phyloP scores from a whole-genome alignment of 306 rosid genomes.

The Rubus idaeus region DNA sequence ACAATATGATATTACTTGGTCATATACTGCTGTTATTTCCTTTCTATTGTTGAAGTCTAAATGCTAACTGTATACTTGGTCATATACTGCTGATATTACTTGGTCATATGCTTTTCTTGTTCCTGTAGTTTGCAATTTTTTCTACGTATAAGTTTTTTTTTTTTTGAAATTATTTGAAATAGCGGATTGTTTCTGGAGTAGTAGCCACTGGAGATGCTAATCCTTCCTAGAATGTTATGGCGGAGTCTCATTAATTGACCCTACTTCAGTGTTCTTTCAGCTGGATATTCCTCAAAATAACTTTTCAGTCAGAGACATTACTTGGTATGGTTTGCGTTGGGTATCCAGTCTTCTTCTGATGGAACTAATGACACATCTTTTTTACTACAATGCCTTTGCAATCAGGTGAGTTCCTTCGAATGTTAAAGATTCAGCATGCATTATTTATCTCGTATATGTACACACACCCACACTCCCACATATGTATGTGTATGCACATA shows the following conservation, averaged over 20 bases:
- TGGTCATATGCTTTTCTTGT: too few relatives aligned
- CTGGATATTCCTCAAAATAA: slow-evolving; percentile 68
- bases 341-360: slow-evolving; percentile 64
- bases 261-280: slow-evolving; percentile 46
- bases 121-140: not conserved
- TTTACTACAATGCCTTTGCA: slow-evolving; percentile 87
- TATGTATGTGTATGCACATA: not conserved
- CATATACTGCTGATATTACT: too few relatives aligned
- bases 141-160: not conserved
- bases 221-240: not conserved
- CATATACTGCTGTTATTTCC: not conserved
- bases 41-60: not conserved
- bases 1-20: too few relatives aligned
- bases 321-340: slow-evolving; percentile 75
- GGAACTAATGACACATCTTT: slow-evolving; percentile 79
- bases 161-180: not conserved
- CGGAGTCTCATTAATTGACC: not conserved
- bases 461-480: not conserved
- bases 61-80: not conserved
- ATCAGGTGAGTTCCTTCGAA: slow-evolving; percentile 56
- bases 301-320: slow-evolving; percentile 46
- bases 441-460: not conserved
- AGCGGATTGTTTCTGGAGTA: not conserved
- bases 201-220: not conserved
- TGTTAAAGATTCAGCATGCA: slow-evolving; percentile 16